A percentile compares a stretch with the other conserved stretches of the same genome.
These are phyloP conservation scores for Eutrema salsugineum DNA, from an alignment of 441 rosid genomes.

Conservation along the genomic window DNA sequence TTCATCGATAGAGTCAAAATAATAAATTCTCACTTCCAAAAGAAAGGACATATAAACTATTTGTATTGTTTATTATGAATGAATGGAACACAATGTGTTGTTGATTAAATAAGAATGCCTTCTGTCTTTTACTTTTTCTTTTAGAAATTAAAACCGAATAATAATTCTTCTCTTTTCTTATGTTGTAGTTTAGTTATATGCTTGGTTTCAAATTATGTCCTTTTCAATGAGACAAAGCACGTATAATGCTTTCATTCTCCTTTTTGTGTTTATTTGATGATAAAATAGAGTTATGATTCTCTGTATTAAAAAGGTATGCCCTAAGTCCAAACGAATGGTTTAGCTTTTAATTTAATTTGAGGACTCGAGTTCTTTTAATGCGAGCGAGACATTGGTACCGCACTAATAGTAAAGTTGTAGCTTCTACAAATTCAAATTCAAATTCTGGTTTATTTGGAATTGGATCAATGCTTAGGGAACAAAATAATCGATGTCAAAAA, in stretches of 20 bases:
- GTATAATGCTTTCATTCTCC: not conserved
- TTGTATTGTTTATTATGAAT: conserved; percentile 9
- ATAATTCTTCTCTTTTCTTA: not conserved
- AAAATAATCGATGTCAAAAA: not conserved
- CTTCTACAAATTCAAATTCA: not conserved
- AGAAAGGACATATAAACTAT: not conserved
- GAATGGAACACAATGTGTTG: conserved; percentile 26
- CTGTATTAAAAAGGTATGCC: not conserved
- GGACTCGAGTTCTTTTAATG: too few species aligned
- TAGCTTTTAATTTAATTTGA: not conserved
- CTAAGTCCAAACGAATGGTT: not conserved
- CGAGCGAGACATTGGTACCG: too few species aligned
- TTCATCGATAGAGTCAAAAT: conserved; percentile 17
- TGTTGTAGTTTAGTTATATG: not conserved
- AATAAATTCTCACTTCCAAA: conserved; percentile 6
- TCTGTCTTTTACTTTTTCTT: conserved; percentile 4
- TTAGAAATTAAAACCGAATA: not conserved
- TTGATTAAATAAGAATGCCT: conserved; percentile 14
- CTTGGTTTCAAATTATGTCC: conserved; percentile 20
- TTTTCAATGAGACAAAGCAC: conserved; percentile 2
- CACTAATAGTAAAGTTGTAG: conserved; percentile 3
- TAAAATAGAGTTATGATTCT: not conserved
- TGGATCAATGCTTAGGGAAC: not conserved
- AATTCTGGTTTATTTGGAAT: not conserved
- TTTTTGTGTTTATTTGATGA: conserved; percentile 15